phyloP scores from a whole-genome alignment of 106 monocot genomes.

The Posidonia australis region DNA sequence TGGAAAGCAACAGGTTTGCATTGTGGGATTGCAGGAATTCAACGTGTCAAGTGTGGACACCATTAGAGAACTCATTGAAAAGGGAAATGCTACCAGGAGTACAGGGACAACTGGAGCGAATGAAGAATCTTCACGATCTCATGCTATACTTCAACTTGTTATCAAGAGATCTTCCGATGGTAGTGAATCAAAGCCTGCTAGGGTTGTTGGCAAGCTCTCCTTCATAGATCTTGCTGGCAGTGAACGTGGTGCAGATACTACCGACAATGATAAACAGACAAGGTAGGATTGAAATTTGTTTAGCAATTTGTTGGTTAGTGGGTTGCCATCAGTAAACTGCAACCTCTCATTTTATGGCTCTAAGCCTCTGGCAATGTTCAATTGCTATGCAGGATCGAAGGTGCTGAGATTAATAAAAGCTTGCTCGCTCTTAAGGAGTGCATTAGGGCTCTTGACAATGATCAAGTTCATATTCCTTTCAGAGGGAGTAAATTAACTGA shows the following conservation, averaged over 20 bases:
- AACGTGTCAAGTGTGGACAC: conserved; percentile 65
- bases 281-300: conserved; percentile 25
- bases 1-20: conserved; percentile 97
- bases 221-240: conserved; percentile 98
- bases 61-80: conserved; percentile 81
- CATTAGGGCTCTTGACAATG: conserved; percentile 96
- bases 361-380: not conserved
- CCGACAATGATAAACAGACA: conserved; percentile 96
- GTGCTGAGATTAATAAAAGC: conserved; percentile 99
- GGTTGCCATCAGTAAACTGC: not conserved
- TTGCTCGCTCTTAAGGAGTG: conserved; percentile 94
- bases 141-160: conserved; percentile 97
- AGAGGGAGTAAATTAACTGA: conserved; percentile 96
- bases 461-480: conserved; percentile 94
- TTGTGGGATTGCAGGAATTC: conserved; percentile 89
- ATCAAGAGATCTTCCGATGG: conserved; percentile 71
- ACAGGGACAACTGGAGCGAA: conserved; percentile 97
- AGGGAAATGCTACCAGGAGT: conserved; percentile 90
- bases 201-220: conserved; percentile 75
- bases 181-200: conserved; percentile 58
- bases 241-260: conserved; percentile 97
- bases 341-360: not conserved
- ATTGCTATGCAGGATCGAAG: conserved; percentile 72
- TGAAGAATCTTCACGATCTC: conserved; percentile 98
- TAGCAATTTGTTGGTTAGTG: not conserved